Evolutionary conservation across 176 grass and related monocot species (phyloP), one percentile per base, ranked within the genome.

Genomic region (Panicum miliaceum): DNA sequence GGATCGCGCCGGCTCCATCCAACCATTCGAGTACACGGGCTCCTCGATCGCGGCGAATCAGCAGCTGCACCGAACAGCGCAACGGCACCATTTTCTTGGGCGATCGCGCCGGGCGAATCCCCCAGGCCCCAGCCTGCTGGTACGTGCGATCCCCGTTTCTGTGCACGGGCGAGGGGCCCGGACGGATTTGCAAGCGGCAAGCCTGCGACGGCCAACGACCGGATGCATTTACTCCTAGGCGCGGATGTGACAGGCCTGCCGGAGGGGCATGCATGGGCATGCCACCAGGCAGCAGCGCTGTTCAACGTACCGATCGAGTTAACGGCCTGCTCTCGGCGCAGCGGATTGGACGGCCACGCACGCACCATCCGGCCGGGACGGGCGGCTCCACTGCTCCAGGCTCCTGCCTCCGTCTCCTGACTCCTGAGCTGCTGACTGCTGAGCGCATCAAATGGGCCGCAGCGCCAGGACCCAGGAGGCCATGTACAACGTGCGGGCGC

Each of bases 301-400:
- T 22, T 48, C 76, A 22, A 32, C 40, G 76, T 42, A 84, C 25
- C 5, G 7, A n/a, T 43, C 43, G n/a, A 48, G 71, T 53, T 64
- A 46, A 56, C 46, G 25, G 40, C 7, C 52, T 45, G 84, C n/a
- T 64, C 76, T 12, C 34, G 43, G 56, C 13, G 61, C 77, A 69
- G n/a, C 52, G 51, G 64, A 78, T 78, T 60, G 29, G 64, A 60
- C 42, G 13, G 40, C 45, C 57, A 27, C 19, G 52, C 60, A 48
- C 45, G 52, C 60, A 48, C 45, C 82, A 18, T 42, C 14, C 22
- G 40, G 65, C 58, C 51, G 18, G 51, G 79, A 36, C 68, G 26
- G 51, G n/a, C n/a, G n/a, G n/a, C n/a, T n/a, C n/a, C n/a, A n/a
- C n/a, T n/a, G n/a, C n/a, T n/a, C n/a, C 56, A 41, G 47, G 42